Conservation (phyloP, 2,329 filamentous ascomycete species). For the Alternaria consortialis region DNA sequence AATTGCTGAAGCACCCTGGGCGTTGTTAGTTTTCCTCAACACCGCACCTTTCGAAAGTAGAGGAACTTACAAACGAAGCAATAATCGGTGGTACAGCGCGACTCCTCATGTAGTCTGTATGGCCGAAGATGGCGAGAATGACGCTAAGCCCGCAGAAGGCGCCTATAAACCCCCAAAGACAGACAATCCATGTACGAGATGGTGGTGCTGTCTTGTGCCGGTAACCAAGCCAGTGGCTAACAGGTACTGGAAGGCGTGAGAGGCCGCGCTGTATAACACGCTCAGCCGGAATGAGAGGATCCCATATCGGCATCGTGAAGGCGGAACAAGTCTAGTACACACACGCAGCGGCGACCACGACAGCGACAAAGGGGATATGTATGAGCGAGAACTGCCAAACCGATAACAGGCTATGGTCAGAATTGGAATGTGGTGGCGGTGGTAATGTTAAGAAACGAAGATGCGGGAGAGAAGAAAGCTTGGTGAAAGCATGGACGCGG, state of each 20-base stretch:
- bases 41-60: not conserved
- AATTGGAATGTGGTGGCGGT: not conserved
- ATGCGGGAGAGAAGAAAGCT: constrained; percentile 17
- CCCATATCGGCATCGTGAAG: constrained; percentile 32
- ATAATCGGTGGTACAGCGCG: constrained; percentile 55
- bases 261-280: constrained; percentile 41
- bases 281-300: constrained; percentile 40
- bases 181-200: constrained; percentile 45
- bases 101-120: constrained; percentile 50
- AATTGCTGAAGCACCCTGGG: constrained; percentile 56
- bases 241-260: constrained; percentile 65
- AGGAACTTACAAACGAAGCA: constrained; percentile 49
- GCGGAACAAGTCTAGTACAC: not conserved
- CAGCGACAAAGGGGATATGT: not conserved
- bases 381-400: too few species aligned
- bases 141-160: constrained; percentile 54
- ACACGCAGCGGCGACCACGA: not conserved
- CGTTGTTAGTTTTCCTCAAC: not conserved
- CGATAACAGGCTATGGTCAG: not conserved
- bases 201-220: constrained; percentile 42
- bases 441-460: constrained; percentile 3
- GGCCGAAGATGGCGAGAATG: constrained; percentile 53
- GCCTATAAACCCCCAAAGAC: constrained; percentile 55
- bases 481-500: constrained; percentile 19
- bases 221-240: constrained; percentile 72